Evolutionary conservation across 2,329 filamentous ascomycete genomes (phyloP).

Genomic region (Fusarium neocosmosporiellum): DNA sequence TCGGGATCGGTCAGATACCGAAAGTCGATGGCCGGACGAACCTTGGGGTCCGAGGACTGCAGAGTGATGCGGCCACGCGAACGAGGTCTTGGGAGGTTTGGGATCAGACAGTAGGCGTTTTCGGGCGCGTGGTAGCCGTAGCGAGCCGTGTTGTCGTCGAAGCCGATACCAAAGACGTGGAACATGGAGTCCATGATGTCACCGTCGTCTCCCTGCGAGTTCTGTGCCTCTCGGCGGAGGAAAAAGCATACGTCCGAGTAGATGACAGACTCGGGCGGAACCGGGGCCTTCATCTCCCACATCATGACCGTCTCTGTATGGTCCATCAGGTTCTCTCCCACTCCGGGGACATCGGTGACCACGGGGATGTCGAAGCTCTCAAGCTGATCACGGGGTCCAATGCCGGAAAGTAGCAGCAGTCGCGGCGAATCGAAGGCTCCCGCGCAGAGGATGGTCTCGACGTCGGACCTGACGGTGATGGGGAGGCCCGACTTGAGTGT

Average conservation of each 20-base stretch:
- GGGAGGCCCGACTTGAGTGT: not conserved
- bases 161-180: not conserved
- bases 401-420: constrained; percentile 65
- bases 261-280: constrained; percentile 54
- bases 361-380: constrained; percentile 52
- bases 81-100: not conserved
- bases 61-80: not conserved
- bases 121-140: not conserved
- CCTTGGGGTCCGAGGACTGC: not conserved
- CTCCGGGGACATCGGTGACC: constrained; percentile 64
- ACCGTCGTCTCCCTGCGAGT: not conserved
- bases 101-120: not conserved
- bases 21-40: not conserved
- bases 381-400: constrained; percentile 61
- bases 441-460: constrained; percentile 81
- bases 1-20: not conserved
- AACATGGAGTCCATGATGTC: not conserved
- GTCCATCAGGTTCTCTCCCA: constrained; percentile 69
- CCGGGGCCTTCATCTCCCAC: constrained; percentile 82
- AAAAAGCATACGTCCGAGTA: not conserved
- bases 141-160: not conserved
- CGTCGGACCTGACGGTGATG: constrained; percentile 69
- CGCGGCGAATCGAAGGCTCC: constrained; percentile 84
- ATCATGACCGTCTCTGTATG: constrained; percentile 68
- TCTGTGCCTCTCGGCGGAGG: not conserved